These are phyloP conservation scores for Cylindrotheca fusiformis DNA, from an alignment of 108 stramenopile species.

Conservation along the genomic window DNA sequence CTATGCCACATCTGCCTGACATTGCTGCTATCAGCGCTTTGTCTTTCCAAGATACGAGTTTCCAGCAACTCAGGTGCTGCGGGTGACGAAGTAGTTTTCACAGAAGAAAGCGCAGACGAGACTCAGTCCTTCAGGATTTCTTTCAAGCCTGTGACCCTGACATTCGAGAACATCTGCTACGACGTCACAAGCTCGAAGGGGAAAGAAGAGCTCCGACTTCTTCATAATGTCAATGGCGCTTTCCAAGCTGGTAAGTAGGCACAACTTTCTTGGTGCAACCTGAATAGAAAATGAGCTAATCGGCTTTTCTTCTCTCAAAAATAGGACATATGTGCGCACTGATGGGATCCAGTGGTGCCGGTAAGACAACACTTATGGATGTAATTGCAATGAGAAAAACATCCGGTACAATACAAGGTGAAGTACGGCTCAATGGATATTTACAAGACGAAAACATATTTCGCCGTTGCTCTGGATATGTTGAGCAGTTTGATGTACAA, in stretches of 20 bases:
- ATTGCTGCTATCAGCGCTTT: conserved; percentile 34
- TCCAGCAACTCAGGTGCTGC: conserved; percentile 7
- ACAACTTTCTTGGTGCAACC: background rate
- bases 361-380: conserved; percentile 50
- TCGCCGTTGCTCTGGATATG: conserved; percentile 77
- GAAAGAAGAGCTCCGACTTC: conserved; percentile 47
- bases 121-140: conserved; percentile 40
- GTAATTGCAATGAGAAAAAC: conserved; percentile 72
- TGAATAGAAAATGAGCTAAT: too few relatives aligned
- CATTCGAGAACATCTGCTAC: conserved; percentile 66
- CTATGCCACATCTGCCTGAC: conserved; percentile 35
- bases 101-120: conserved; percentile 8
- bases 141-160: conserved; percentile 64
- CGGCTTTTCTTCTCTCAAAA: background rate
- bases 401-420: conserved; percentile 53
- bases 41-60: conserved; percentile 26
- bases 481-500: conserved; percentile 91
- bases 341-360: conserved; percentile 55
- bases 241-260: conserved; percentile 31
- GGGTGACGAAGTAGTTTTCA: conserved; percentile 7
- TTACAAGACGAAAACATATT: conserved; percentile 59
- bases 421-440: conserved; percentile 64
- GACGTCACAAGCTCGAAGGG: conserved; percentile 67
- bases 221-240: conserved; percentile 59
- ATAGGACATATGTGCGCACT: conserved; percentile 62